Evolutionary conservation across 163 green algal genomes (phyloP).

Genomic region (Chlorella variabilis): DNA sequence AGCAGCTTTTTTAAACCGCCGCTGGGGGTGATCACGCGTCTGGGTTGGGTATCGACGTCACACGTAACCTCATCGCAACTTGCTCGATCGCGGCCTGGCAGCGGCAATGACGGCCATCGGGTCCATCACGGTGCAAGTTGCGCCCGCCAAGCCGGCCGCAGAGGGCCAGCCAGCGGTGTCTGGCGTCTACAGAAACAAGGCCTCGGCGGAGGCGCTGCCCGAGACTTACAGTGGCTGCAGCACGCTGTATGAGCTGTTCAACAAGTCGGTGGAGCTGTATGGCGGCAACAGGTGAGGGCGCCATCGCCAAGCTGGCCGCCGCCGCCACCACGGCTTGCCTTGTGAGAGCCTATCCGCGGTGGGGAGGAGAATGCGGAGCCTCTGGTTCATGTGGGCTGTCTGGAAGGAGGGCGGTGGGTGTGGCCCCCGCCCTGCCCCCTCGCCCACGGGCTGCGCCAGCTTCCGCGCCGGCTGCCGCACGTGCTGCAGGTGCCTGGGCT

Average conservation of each 20-base stretch:
- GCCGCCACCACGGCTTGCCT: background rate
- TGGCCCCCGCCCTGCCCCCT: background rate
- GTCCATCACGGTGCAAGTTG: slow-evolving; percentile 17
- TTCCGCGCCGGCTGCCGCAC: too few relatives aligned
- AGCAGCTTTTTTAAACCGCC: too few relatives aligned
- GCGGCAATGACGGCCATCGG: slow-evolving; percentile 31
- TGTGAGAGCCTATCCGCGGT: too few relatives aligned
- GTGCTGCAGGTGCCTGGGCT: slow-evolving; percentile 45
- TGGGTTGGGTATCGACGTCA: too few relatives aligned
- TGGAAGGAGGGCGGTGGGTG: too few relatives aligned
- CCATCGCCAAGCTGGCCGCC: background rate
- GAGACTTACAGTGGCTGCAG: slow-evolving; percentile 25
- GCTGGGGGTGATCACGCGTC: too few relatives aligned
- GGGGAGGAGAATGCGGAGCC: too few relatives aligned
- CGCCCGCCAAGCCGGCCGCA: background rate
- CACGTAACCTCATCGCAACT: too few relatives aligned
- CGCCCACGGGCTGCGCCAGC: too few relatives aligned
- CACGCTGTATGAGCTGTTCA: slow-evolving; percentile 43
- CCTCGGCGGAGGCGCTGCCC: slow-evolving; percentile 26
- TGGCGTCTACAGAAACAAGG: slow-evolving; percentile 41
- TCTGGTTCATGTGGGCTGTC: too few relatives aligned
- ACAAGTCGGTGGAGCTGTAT: slow-evolving; percentile 25
- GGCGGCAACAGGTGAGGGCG: slow-evolving; percentile 17
- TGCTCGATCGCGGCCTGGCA: too few relatives aligned
- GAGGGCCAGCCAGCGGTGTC: slow-evolving; percentile 8